Percentiles rank a stretch among this genome's conserved stretches.
Conservation (phyloP, 2,329 filamentous ascomycete species). For the Sclerotinia trifoliorum region DNA sequence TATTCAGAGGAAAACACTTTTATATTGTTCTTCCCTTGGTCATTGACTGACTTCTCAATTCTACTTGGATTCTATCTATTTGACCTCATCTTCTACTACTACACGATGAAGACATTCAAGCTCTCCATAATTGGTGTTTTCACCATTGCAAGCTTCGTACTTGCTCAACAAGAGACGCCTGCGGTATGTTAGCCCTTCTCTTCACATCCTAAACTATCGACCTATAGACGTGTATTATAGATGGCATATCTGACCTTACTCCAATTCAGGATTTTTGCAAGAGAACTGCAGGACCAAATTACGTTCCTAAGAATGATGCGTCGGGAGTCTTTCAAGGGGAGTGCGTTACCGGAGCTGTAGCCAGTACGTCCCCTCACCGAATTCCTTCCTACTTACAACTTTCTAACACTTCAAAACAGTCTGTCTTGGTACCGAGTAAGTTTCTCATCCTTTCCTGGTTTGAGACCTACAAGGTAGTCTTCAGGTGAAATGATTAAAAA, state of each 20-base stretch:
- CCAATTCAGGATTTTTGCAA: constrained; percentile 12
- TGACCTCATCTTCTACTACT: not conserved
- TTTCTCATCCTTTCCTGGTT: not conserved
- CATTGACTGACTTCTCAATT: not conserved
- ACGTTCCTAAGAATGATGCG: constrained; percentile 12
- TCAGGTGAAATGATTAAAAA: not conserved
- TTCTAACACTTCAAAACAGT: not conserved
- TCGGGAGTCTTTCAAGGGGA: constrained; percentile 3
- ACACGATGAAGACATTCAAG: constrained; percentile 9
- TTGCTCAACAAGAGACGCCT: constrained; percentile 8
- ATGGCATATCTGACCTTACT: not conserved
- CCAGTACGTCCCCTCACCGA: not conserved
- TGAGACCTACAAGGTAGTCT: not conserved
- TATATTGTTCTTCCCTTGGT: not conserved
- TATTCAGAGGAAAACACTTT: not conserved
- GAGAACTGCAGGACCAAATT: constrained; percentile 10
- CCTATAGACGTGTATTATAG: not conserved
- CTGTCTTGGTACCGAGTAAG: constrained; percentile 18
- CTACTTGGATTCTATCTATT: not conserved
- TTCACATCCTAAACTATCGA: not conserved
- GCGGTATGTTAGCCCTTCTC: not conserved
- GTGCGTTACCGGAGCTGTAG: not conserved
- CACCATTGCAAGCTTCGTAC: constrained; percentile 12
- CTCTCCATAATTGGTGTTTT: constrained; percentile 15
- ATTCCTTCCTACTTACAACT: not conserved